A percentile compares a stretch with the other conserved stretches of the same genome.
Conservation (phyloP, 176 grass and related monocot species). For the Bolboschoenus planiculmis region DNA sequence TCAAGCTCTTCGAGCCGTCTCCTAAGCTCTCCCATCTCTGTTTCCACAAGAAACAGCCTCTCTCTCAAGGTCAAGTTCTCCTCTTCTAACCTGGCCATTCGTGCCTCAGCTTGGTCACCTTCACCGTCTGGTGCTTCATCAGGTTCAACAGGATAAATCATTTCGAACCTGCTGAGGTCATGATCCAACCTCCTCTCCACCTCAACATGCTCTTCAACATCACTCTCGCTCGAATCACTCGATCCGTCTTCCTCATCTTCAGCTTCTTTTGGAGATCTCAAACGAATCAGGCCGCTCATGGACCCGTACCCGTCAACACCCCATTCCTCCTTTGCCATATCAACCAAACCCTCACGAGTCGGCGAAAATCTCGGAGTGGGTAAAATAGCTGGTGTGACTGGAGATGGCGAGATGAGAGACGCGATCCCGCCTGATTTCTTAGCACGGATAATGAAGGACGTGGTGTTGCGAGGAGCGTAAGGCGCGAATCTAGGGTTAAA, state of each 20-base stretch:
- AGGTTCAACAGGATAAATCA: conserved; percentile 54
- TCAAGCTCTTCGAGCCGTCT: conserved; percentile 38
- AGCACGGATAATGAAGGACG: conserved; percentile 86
- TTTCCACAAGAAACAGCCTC: conserved; percentile 83
- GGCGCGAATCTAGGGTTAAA: conserved; percentile 65
- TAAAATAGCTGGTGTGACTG: conserved; percentile 73
- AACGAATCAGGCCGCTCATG: conserved; percentile 91
- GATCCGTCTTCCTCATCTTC: conserved; percentile 42
- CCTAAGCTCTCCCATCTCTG: conserved; percentile 72
- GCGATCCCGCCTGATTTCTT: conserved; percentile 87
- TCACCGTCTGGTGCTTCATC: conserved; percentile 19
- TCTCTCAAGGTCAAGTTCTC: conserved; percentile 88
- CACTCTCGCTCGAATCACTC: conserved; percentile 56
- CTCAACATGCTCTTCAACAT: conserved; percentile 82
- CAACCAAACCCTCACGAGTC: conserved; percentile 63
- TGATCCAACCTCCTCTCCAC: conserved; percentile 87
- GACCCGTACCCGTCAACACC: conserved; percentile 88
- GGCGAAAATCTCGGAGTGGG: conserved; percentile 78
- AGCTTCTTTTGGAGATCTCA: conserved; percentile 29
- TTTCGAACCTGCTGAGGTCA: conserved; percentile 89
- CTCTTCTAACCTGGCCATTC: conserved; percentile 63
- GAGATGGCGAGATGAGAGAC: conserved; percentile 65
- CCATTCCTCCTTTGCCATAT: conserved; percentile 92
- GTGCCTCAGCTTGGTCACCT: conserved; percentile 40
- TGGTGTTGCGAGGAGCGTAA: conserved; percentile 81